These are phyloP conservation scores for Anisodus tanguticus DNA, from an alignment of 257 asterid genomes.

Conservation along the genomic window DNA sequence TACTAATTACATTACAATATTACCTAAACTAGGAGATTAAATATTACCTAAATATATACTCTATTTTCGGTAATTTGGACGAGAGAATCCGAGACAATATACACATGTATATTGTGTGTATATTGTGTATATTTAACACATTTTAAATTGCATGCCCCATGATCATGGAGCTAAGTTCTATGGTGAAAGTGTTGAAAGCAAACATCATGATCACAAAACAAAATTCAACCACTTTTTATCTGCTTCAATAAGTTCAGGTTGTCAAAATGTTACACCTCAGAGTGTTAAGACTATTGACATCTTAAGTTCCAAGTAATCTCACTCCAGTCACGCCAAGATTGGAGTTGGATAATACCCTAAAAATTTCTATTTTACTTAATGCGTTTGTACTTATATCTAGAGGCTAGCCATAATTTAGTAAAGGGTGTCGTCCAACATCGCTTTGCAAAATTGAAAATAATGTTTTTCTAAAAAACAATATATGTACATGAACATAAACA, in stretches of 20 bases:
- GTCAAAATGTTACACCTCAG: neutral
- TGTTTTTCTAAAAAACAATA: no score
- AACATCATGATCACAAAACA: neutral
- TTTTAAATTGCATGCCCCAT: neutral
- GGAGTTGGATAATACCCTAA: neutral
- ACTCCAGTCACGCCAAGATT: constrained; percentile 32
- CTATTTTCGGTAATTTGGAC: no score
- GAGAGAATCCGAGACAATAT: no score
- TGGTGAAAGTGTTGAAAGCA: neutral
- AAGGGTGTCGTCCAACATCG: neutral
- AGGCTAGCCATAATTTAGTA: neutral
- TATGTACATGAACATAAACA: no score
- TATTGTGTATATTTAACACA: no score
- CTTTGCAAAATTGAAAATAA: no score
- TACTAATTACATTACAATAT: no score
- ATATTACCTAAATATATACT: no score
- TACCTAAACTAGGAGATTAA: no score
- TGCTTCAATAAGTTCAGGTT: constrained; percentile 2
- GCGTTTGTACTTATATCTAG: neutral
- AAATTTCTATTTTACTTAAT: no score
- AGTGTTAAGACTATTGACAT: neutral
- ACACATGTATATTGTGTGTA: no score
- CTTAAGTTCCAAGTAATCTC: neutral
- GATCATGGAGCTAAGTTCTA: constrained; percentile 17
- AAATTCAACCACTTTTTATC: neutral